These are phyloP conservation scores for Jatropha curcas DNA, from an alignment of 345 rosid genomes.

Conservation along the genomic window DNA sequence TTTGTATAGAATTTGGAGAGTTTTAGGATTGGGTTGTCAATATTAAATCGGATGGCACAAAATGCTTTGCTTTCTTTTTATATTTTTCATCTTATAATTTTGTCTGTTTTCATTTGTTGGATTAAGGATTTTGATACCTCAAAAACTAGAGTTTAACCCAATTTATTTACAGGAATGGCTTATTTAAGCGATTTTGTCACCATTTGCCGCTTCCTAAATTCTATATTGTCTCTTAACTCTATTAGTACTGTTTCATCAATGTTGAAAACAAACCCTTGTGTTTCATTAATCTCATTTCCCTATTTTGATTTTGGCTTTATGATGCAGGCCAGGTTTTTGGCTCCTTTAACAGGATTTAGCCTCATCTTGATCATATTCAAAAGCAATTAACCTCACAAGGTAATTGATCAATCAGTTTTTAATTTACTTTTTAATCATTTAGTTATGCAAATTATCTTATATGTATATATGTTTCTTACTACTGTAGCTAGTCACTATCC, in stretches of 20 bases:
- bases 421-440: neutral
- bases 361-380: slow-evolving; percentile 4
- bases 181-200: neutral
- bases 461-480: neutral
- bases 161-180: slow-evolving; percentile 2
- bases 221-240: neutral
- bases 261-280: neutral
- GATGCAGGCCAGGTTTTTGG: slow-evolving; percentile 14
- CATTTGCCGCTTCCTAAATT: neutral
- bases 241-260: neutral
- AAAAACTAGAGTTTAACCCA: slow-evolving; percentile 1
- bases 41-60: neutral
- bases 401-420: slow-evolving; percentile 15
- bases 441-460: neutral
- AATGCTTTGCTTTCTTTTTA: neutral
- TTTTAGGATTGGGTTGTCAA: neutral
- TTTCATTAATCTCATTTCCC: slow-evolving; percentile 1
- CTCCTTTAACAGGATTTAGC: slow-evolving; percentile 3
- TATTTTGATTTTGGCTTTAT: slow-evolving; percentile 17
- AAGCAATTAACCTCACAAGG: neutral
- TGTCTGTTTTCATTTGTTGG: slow-evolving; percentile 5
- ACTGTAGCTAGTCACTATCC: neutral
- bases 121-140: slow-evolving; percentile 6
- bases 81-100: neutral
- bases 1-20: neutral